Evolutionary conservation across 2,329 filamentous ascomycete genomes (phyloP), one percentile per base, ranked within the genome.

Genomic region (Paraphaeosphaeria sporulosa): DNA sequence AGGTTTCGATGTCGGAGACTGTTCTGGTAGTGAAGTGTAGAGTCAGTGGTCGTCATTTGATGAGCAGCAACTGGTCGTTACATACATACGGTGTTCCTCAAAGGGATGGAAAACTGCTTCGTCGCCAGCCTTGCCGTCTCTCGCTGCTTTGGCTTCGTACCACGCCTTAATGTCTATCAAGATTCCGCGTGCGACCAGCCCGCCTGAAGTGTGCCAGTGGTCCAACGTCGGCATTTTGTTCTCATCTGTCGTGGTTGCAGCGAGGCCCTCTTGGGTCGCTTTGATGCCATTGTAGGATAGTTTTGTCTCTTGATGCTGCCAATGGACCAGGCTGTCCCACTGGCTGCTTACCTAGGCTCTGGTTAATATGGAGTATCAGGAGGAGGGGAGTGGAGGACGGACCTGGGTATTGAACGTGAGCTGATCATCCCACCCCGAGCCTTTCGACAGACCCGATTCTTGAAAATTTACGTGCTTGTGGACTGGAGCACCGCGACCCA

Each of bases 271-370:
- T 30, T 64, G 60, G 2, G 64, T 62, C 1, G 61, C 60, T 19
- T 58, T 19, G 13, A 62, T 57, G n/a, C 60, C 60, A 43, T 68
- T 66, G 46, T 68, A 68, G 1, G 56, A 43, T 34, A 64, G 60
- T 30, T 60, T 47, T 2, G 60, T 59, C n/a, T 49, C 42, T 9
- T 50, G 60, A 36, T 65, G 57, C 27, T 55, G 58, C 58, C 58
- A 65, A 52, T 76, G 72, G 6, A 67, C 63, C 15, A 72, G 64
- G 9, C 71, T 72, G 53, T 76, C 73, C 71, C 72, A 74, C 46
- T 76, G 70, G 10, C 56, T 58, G 19, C 57, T 61, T 7, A 12
- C 44, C 55, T 50, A 34, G 42, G 5, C 19, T 9, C 13, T 4
- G 53, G 48, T 57, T 48, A 59, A 32, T 57, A 27, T 25, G 12